Conservation (phyloP, 202 grass and related monocot species). For the Cymbopogon flexuosus region DNA sequence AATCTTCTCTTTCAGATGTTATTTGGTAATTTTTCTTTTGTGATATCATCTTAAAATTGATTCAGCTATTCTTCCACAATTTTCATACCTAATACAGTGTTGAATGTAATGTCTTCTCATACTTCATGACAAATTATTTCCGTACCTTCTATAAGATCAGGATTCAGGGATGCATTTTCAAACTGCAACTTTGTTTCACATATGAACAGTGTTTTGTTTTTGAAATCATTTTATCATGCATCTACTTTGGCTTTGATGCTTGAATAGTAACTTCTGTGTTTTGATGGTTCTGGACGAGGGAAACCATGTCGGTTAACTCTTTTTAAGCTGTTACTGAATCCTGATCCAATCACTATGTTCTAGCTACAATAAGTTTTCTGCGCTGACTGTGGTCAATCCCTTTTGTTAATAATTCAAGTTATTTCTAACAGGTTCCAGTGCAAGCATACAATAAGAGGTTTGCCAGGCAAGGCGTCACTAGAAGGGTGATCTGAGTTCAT, state of each 20-base stretch:
- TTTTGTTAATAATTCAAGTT: background rate
- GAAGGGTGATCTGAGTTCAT: constrained; percentile 43
- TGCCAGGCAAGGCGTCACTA: constrained; percentile 60
- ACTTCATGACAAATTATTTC: background rate
- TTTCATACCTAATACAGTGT: background rate
- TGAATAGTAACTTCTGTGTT: constrained; percentile 8
- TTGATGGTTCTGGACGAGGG: background rate
- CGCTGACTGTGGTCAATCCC: background rate
- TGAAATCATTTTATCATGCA: background rate
- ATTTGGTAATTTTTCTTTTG: constrained; percentile 62
- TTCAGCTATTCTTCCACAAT: constrained; percentile 3
- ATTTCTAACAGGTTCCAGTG: constrained; percentile 73
- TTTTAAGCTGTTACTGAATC: constrained; percentile 1
- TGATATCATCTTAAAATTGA: background rate
- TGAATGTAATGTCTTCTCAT: constrained; percentile 11
- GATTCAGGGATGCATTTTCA: background rate
- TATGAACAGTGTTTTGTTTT: background rate
- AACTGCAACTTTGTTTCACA: background rate
- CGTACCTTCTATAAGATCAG: background rate
- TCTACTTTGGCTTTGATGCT: background rate
- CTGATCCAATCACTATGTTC: background rate
- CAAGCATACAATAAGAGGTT: constrained; percentile 75
- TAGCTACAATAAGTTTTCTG: background rate
- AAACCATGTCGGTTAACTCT: background rate
- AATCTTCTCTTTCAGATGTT: constrained; percentile 46